These are phyloP conservation scores for Brettanomyces nanus DNA, from an alignment of 805 yeast species.

Conservation along the genomic window DNA sequence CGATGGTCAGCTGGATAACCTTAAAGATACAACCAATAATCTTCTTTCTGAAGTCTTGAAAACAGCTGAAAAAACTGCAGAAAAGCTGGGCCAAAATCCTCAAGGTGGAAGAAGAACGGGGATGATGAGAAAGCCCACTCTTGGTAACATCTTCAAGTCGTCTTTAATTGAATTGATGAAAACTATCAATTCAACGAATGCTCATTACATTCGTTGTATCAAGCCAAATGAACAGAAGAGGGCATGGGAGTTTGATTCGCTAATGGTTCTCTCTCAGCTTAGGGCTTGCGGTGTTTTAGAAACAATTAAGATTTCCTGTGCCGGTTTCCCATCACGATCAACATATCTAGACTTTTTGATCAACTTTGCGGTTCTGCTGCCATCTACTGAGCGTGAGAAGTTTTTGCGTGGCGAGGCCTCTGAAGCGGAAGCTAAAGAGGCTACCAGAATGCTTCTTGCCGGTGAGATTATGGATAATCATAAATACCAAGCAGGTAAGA, in stretches of 20 bases:
- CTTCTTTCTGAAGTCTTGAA: constrained; percentile 58
- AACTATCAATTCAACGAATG: constrained; percentile 91
- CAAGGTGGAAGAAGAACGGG: constrained; percentile 10
- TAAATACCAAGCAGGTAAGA: constrained; percentile 84
- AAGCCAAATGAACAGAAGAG: constrained; percentile 91
- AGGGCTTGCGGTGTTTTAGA: constrained; percentile 99
- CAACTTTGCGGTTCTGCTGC: constrained; percentile 76
- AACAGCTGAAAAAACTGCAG: constrained; percentile 52
- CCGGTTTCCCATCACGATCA: constrained; percentile 97
- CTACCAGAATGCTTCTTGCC: constrained; percentile 61
- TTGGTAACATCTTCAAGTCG: constrained; percentile 89
- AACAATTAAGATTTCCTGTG: constrained; percentile 93
- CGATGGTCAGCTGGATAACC: constrained; percentile 86
- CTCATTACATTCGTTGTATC: constrained; percentile 93
- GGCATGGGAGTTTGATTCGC: constrained; percentile 93
- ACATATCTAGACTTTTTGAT: constrained; percentile 88
- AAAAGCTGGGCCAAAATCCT: constrained; percentile 30
- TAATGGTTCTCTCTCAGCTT: constrained; percentile 90
- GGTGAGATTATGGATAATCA: constrained; percentile 54
- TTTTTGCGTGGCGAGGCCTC: constrained; percentile 46
- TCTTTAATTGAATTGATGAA: constrained; percentile 89
- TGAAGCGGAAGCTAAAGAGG: constrained; percentile 48
- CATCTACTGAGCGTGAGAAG: constrained; percentile 59
- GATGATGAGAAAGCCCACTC: constrained; percentile 69
- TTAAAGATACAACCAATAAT: constrained; percentile 59